Evolutionary conservation across 1,139 yeast species (phyloP).

Genomic region (Saccharomyces hybrid): DNA sequence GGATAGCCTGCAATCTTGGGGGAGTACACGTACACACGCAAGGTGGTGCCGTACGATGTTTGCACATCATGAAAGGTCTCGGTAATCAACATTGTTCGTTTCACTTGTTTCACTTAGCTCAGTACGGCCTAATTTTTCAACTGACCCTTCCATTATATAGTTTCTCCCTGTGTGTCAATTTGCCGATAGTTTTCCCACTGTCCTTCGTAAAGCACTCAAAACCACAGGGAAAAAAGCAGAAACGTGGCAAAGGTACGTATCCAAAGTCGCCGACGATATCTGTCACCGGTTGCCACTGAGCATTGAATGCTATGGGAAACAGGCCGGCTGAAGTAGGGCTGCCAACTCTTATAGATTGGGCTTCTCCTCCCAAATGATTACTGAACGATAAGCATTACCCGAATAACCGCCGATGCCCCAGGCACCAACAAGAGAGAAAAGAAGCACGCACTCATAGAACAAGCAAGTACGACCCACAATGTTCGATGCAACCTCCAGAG

Average conservation of each 20-base stretch:
- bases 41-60: constrained; percentile 59
- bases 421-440: neutral
- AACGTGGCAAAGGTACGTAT: neutral
- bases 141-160: neutral
- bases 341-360: neutral
- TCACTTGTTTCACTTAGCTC: neutral
- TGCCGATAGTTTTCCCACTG: neutral
- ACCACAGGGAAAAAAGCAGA: neutral
- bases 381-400: neutral
- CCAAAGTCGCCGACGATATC: no score
- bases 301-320: neutral
- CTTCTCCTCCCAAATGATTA: neutral
- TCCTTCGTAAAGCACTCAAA: neutral
- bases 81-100: constrained; percentile 50
- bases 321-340: neutral
- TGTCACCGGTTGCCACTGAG: neutral
- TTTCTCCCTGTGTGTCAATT: neutral
- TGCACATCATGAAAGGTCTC: constrained; percentile 58
- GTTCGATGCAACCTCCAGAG: neutral
- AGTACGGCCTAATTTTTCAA: neutral
- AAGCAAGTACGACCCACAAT: no score
- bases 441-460: neutral
- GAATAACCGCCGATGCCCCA: neutral
- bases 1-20: constrained; percentile 70
- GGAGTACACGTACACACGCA: constrained; percentile 59